phyloP scores from a whole-genome alignment of 1,139 yeast genomes.

The Pichia inconspicua region DNA sequence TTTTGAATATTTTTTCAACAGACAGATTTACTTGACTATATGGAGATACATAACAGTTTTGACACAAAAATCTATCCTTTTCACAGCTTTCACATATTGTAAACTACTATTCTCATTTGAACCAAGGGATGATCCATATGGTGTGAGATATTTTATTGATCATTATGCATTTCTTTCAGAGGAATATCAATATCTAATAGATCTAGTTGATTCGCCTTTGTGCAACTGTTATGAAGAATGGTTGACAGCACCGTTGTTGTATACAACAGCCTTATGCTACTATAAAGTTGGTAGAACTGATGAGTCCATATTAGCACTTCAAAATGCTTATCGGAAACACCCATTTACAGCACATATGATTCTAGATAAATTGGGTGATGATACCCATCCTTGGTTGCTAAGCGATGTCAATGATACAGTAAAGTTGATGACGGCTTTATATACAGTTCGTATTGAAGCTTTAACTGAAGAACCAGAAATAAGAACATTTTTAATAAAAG shows the following conservation, averaged over 20 bases:
- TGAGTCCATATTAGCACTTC: slow-evolving; percentile 41
- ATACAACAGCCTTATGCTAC: slow-evolving; percentile 59
- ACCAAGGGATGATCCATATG: slow-evolving; percentile 79
- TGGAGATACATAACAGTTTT: slow-evolving; percentile 66
- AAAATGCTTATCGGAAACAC: slow-evolving; percentile 45
- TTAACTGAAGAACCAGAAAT: slow-evolving; percentile 42
- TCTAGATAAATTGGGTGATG: slow-evolving; percentile 33
- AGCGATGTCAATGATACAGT: slow-evolving; percentile 20
- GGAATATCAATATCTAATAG: slow-evolving; percentile 54
- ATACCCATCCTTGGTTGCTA: slow-evolving; percentile 15
- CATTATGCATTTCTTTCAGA: slow-evolving; percentile 64
- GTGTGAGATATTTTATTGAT: slow-evolving; percentile 77
- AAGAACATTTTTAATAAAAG: slow-evolving; percentile 41
- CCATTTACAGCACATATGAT: slow-evolving; percentile 53
- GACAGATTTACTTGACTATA: slow-evolving; percentile 68
- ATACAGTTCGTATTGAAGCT: slow-evolving; percentile 41
- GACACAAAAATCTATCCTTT: slow-evolving; percentile 70
- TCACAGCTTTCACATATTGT: slow-evolving; percentile 69
- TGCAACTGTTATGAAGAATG: slow-evolving; percentile 53
- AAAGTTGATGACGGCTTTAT: slow-evolving; percentile 41
- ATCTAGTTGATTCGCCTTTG: slow-evolving; percentile 47
- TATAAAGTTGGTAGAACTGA: slow-evolving; percentile 32
- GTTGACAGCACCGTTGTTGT: slow-evolving; percentile 69
- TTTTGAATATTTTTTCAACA: slow-evolving; percentile 62
- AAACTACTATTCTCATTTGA: slow-evolving; percentile 60